phyloP scores from a whole-genome alignment of 2,329 filamentous ascomycete genomes.

The Xylaria multiplex region DNA sequence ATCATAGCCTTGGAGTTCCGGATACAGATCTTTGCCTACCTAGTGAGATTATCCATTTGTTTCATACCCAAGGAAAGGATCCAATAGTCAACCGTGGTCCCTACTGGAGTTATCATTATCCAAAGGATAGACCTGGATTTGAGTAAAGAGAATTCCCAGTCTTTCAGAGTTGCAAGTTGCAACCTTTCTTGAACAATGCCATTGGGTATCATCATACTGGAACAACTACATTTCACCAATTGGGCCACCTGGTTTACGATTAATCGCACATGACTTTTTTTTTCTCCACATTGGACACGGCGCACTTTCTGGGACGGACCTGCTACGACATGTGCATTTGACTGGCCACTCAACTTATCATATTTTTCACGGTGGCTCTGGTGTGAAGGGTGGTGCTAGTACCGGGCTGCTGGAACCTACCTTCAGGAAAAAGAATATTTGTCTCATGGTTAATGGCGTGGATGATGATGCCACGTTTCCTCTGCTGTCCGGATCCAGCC shows the following conservation, averaged over 20 bases:
- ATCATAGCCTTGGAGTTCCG: conserved; percentile 40
- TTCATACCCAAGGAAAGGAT: conserved; percentile 49
- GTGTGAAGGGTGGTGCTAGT: conserved; percentile 42
- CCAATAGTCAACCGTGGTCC: conserved; percentile 42
- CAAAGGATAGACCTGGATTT: conserved; percentile 49
- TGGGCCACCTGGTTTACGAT: conserved; percentile 44
- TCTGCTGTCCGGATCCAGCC: conserved; percentile 55
- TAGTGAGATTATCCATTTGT: conserved; percentile 43
- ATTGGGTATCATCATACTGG: conserved; percentile 43
- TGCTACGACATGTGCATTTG: conserved; percentile 49
- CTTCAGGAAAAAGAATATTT: conserved; percentile 47
- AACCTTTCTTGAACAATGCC: conserved; percentile 47
- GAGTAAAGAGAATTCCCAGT: conserved; percentile 45
- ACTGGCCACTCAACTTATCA: conserved; percentile 47
- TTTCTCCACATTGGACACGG: conserved; percentile 48
- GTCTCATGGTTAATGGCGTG: conserved; percentile 43
- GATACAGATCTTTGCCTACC: conserved; percentile 36
- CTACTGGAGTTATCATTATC: conserved; percentile 45
- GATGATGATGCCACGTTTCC: conserved; percentile 49
- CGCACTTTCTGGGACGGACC: conserved; percentile 45
- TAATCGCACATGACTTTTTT: conserved; percentile 45
- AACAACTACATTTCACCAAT: conserved; percentile 35
- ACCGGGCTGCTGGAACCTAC: conserved; percentile 46
- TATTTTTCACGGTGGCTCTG: conserved; percentile 46
- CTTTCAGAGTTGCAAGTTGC: conserved; percentile 51